These are phyloP conservation scores for Cucurbita moschata DNA, from an alignment of 306 rosid genomes.

Conservation along the genomic window DNA sequence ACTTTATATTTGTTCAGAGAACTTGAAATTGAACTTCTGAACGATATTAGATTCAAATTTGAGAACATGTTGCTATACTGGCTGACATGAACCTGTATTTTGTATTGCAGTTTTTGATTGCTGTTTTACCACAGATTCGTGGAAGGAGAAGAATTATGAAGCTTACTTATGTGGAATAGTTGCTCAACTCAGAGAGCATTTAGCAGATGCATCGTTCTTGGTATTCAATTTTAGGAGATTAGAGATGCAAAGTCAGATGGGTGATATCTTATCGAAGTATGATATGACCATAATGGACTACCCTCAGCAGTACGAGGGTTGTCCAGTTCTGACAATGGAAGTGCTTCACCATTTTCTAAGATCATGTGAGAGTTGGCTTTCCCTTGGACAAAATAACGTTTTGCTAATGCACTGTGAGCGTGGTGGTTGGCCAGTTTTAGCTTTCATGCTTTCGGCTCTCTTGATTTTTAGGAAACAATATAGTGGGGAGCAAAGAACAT, in stretches of 20 bases:
- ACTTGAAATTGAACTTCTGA: neutral
- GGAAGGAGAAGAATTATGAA: constrained; percentile 60
- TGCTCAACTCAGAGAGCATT: constrained; percentile 43
- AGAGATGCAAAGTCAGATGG: constrained; percentile 33
- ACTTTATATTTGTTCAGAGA: neutral
- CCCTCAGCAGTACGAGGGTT: constrained; percentile 76
- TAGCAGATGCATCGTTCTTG: constrained; percentile 54
- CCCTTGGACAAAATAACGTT: constrained; percentile 65
- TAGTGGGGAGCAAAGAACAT: constrained; percentile 69
- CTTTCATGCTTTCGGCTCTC: constrained; percentile 80
- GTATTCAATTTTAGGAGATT: constrained; percentile 77
- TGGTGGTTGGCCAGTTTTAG: constrained; percentile 91
- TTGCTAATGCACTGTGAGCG: constrained; percentile 84
- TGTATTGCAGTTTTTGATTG: constrained; percentile 57
- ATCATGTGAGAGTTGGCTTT: constrained; percentile 89
- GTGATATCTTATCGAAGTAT: constrained; percentile 45
- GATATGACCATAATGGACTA: constrained; percentile 91
- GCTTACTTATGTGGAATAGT: constrained; percentile 45
- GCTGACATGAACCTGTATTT: neutral
- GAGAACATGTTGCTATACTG: neutral
- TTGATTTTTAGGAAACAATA: constrained; percentile 58
- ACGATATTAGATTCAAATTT: neutral
- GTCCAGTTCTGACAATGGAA: constrained; percentile 70
- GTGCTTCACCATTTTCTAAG: constrained; percentile 73
- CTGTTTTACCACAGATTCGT: constrained; percentile 72